These are phyloP conservation scores for Mucor irregularis DNA, from an alignment of 371 early-diverging fungal species.

Conservation along the genomic window DNA sequence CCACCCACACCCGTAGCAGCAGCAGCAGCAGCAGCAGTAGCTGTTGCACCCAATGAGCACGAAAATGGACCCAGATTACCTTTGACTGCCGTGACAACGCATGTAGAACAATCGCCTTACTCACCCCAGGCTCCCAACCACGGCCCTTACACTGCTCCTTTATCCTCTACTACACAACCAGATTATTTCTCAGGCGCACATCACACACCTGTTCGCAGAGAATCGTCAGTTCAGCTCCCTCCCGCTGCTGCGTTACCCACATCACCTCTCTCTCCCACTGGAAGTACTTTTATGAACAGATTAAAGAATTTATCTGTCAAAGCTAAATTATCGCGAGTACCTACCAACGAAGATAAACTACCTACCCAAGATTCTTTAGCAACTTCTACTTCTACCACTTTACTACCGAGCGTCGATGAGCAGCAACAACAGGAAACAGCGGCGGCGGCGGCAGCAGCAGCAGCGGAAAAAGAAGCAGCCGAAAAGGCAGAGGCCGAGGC, in stretches of 20 bases:
- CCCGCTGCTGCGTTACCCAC: slow-evolving; percentile 41
- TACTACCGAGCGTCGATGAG: neutral
- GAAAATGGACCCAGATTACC: no score
- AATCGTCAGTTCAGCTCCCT: slow-evolving; percentile 40
- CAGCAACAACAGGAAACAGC: neutral
- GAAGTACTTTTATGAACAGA: slow-evolving; percentile 53
- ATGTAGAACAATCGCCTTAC: slow-evolving; percentile 18
- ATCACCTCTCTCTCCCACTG: slow-evolving; percentile 39
- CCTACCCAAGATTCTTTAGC: neutral
- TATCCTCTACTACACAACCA: slow-evolving; percentile 26
- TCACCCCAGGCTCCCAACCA: slow-evolving; percentile 20
- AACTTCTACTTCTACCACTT: neutral
- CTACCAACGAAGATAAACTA: slow-evolving; percentile 38
- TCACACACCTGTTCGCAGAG: slow-evolving; percentile 21
- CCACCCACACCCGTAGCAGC: no score
- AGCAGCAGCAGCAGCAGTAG: no score
- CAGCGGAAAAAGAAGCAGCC: neutral
- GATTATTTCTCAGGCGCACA: slow-evolving; percentile 55
- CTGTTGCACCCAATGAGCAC: no score
- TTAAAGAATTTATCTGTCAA: slow-evolving; percentile 56
- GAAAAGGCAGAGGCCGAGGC: neutral
- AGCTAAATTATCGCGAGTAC: slow-evolving; percentile 45
- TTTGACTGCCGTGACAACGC: slow-evolving; percentile 33
- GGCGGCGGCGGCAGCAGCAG: neutral
- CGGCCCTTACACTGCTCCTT: slow-evolving; percentile 52